Evolutionary conservation across 805 yeast genomes (phyloP), one percentile per base, ranked within the genome.

Genomic region (Saturnispora bothae): DNA sequence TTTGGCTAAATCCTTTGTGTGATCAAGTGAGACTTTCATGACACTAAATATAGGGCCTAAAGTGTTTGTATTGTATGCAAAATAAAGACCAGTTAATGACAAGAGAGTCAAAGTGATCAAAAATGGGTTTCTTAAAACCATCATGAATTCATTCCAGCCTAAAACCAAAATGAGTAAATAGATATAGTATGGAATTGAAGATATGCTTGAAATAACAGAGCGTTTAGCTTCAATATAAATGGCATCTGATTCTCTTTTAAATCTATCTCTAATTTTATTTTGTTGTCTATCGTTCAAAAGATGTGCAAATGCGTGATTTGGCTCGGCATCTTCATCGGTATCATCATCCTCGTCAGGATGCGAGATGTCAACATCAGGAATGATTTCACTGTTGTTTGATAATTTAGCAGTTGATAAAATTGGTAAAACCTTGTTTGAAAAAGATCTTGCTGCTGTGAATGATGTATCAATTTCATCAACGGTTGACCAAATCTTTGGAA

Each of bases 81-180:
- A 69, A 53, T 80, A 84, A 1, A 69, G 53, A 1, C 73, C 80
- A 0, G 82, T 83, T 1, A 71, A 71, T 1, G 68, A 32, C 9
- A 85, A 36, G 31, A 88, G 54, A 1, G 72, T 49, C 34, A 86
- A 55, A 5, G 82, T 66, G 46, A 88, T 76, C 48, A 82, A 71
- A n/a, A 89, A 50, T 37, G 98, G 96, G 54, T 83, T 88, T 45
- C 94, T 71, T 31, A 92, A 53, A 14, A 92, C 73, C 8, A 92
- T 80, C 81, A 86, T 72, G 48, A 92, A 79, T 65, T 92, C 96
- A 57, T 88, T 88, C 96, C 96, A 92, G 8, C 98, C 98, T 17
- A 92, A 64, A 3, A 83, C 76, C 2, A 81, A 57, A 18, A 92
- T 62, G 12, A 89, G 52, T 9, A 75, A 61, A 60, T 84, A 86